Base-by-base conservation (phyloP, 2,329 filamentous ascomycete genomes). In the Ceratocystis variospora region DNA sequence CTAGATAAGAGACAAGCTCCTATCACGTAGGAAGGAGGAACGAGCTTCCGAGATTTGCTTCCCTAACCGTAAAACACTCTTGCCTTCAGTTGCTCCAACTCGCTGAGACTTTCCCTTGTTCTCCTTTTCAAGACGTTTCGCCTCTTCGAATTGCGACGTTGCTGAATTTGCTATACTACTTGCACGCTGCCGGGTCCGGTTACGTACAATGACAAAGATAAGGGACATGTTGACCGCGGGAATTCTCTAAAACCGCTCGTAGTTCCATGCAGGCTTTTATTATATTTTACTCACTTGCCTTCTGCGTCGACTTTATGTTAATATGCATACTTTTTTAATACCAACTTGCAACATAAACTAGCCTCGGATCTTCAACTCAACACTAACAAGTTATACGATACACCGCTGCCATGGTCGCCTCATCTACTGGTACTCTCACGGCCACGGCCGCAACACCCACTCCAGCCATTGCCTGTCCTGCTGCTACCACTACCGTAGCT, bases 121-220 rank as follows among this genome's bases (percentile, higher is more conserved):
- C 10, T 41, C 37, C 37, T 41, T 41, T 12, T 15, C 37, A 15
- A 41, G 37, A 12, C 37, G 37, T 15, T 41, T 41, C 10, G 37
- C 10, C 37, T 41, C 37, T 41, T 41, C 37, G 12, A 4, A 41
- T 10, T 41, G 37, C 33, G 37, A 41, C 3, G 37, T 12, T 41
- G 37, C 12, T 41, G 37, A 5, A 41, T 15, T 41, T 12, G 10
- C 37, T 41, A 15, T 41, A 4, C 37, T 41, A 5, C 37, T 3
- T 45, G 61, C 61, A 50, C 22, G 44, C 25, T 63, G 41, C 61
- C 61, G 61, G 61, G 44, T 63, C 61, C 61, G 61, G 61, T 37
- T 37, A 15, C 10, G 55, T 19, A 8, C 2, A 17, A 19, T 10
- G n/a, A 25, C 7, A 7, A 7, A 59, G 55, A 59, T 59, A 59